A percentile compares a stretch with the other conserved stretches of the same genome.
These are phyloP conservation scores for Scheffersomyces quercinus DNA, from an alignment of 1,139 yeast genomes.

Conservation along the genomic window DNA sequence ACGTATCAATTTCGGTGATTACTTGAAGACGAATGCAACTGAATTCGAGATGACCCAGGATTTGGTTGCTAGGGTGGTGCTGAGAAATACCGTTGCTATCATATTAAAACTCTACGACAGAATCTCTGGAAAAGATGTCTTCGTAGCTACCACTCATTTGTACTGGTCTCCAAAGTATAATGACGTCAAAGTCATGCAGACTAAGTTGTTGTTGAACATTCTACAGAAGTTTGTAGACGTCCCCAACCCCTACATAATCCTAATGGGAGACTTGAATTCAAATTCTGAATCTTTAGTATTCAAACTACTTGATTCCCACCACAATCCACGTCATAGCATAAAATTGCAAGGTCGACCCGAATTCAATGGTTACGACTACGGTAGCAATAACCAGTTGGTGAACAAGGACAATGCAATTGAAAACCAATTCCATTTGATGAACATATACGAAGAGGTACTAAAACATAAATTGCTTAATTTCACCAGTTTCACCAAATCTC, in stretches of 20 bases:
- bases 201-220: slow-evolving; percentile 43
- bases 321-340: slow-evolving; percentile 15
- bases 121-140: slow-evolving; percentile 35
- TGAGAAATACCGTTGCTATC: slow-evolving; percentile 58
- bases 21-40: slow-evolving; percentile 25
- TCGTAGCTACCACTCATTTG: slow-evolving; percentile 58
- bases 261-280: slow-evolving; percentile 59
- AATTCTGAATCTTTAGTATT: slow-evolving; percentile 49
- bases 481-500: slow-evolving; percentile 52
- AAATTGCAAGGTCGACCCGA: slow-evolving; percentile 24
- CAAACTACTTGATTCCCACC: slow-evolving; percentile 39
- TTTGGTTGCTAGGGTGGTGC: slow-evolving; percentile 34
- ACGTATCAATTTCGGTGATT: slow-evolving; percentile 43
- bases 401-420: slow-evolving; percentile 12
- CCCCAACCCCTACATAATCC: slow-evolving; percentile 19
- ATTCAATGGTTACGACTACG: slow-evolving; percentile 32
- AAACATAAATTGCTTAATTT: slow-evolving; percentile 27
- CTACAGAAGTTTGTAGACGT: slow-evolving; percentile 24
- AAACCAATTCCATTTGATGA: slow-evolving; percentile 21
- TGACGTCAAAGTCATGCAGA: slow-evolving; percentile 56
- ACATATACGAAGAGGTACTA: slow-evolving; percentile 1
- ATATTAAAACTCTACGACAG: slow-evolving; percentile 47
- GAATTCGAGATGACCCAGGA: slow-evolving; percentile 39
- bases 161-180: slow-evolving; percentile 55
- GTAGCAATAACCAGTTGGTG: slow-evolving; percentile 28